Base-by-base conservation (phyloP, 139 green algal genomes). In the Haematococcus sp. region DNA sequence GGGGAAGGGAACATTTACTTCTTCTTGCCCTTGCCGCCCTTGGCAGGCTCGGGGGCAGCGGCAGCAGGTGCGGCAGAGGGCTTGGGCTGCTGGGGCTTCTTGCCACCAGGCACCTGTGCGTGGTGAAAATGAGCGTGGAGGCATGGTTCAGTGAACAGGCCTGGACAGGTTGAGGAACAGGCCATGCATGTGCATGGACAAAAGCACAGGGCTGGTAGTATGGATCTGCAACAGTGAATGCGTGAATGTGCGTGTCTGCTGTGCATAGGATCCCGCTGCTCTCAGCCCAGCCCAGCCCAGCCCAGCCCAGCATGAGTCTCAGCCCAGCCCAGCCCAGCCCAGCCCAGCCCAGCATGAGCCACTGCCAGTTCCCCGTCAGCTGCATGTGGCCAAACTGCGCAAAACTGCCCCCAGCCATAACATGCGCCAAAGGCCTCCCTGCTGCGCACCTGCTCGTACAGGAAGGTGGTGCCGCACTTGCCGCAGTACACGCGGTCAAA, bases 401-500 rank as follows among this genome's bases (percentile, higher is more conserved):
- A 22, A 7, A 56, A 58, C 59, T 34, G 11, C 52, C 35, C 25
- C 20, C 22, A 32, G 22, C 22, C 22, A 61, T 4, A 61, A 55
- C 46, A 55, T 17, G 54, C 4, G 16, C 27, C 63, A 54, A 33
- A 30, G 4, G 33, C n/a, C n/a, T n/a, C n/a, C n/a, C n/a, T n/a
- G n/a, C n/a, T n/a, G 22, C 64, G 77, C 68, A 83, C 75, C 69
- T 83, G 74, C 78, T 89, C 84, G 75, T 77, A 86, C 55, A 86
- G 49, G 71, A 86, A 86, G 74, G 84, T 90, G 79, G 81, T 86
- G 52, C 87, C 82, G 87, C 94, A 98, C 86, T 97, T 97, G 86
- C 95, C 95, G 87, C 95, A 98, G 91, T 97, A 97, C 40, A 97
- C 88, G 71, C 94, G 90, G 88, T 98, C 93, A 81, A 95, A 97